phyloP scores from a whole-genome alignment of 352 stramenopile species.

The Pythium inflatum region DNA sequence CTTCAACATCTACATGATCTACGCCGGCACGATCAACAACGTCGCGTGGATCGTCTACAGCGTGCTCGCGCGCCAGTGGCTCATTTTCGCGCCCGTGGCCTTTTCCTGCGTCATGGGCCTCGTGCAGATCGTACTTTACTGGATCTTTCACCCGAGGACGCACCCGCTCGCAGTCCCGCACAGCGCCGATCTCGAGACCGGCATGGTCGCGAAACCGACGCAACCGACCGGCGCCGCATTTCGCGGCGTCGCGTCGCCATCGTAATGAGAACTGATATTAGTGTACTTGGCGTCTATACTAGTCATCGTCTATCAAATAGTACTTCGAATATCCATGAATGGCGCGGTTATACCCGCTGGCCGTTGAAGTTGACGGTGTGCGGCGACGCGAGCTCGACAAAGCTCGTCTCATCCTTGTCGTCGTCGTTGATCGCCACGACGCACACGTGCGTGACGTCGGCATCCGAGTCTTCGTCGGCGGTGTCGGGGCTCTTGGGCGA shows the following conservation, averaged over 20 bases:
- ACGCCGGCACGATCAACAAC: slow-evolving; percentile 59
- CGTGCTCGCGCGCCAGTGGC: slow-evolving; percentile 43
- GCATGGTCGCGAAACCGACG: too few relatives aligned
- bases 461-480: too few relatives aligned
- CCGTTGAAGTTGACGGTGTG: too few relatives aligned
- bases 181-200: neutral
- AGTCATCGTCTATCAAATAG: too few relatives aligned
- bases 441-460: too few relatives aligned
- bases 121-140: slow-evolving; percentile 47
- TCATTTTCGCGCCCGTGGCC: slow-evolving; percentile 62
- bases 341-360: too few relatives aligned
- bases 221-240: too few relatives aligned
- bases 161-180: slow-evolving; percentile 26
- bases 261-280: too few relatives aligned
- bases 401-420: neutral
- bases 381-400: neutral
- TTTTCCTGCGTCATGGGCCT: slow-evolving; percentile 42
- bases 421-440: neutral
- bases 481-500: too few relatives aligned
- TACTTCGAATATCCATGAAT: too few relatives aligned
- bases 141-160: slow-evolving; percentile 52
- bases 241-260: too few relatives aligned
- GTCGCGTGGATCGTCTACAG: slow-evolving; percentile 59
- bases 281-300: too few relatives aligned
- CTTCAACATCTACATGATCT: slow-evolving; percentile 33